Conservation (phyloP, 2,329 filamentous ascomycete species). For the Ascocoryne sarcoides region DNA sequence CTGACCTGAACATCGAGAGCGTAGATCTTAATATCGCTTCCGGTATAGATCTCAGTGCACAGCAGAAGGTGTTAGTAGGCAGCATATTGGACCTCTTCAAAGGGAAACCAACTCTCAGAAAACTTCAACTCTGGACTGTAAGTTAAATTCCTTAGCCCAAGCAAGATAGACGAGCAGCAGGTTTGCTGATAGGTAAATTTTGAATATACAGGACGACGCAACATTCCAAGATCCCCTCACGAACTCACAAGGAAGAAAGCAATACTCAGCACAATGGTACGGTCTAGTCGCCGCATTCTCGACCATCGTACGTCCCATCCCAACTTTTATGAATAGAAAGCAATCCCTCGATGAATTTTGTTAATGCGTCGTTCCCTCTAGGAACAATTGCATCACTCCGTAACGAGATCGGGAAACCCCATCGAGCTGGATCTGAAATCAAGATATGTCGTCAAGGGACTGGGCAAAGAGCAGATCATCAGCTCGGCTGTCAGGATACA, state of each 20-base stretch:
- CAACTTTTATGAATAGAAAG: no score
- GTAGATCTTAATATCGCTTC: constrained; percentile 43
- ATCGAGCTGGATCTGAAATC: constrained; percentile 48
- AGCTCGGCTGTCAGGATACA: constrained; percentile 40
- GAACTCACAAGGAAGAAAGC: constrained; percentile 44
- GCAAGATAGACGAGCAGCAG: no score
- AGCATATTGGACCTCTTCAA: constrained; percentile 55
- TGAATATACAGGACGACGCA: no score
- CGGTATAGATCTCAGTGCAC: constrained; percentile 39
- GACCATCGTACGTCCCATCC: no score
- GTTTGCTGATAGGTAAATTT: no score
- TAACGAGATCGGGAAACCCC: constrained; percentile 48
- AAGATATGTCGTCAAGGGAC: constrained; percentile 43
- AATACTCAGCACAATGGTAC: constrained; percentile 44
- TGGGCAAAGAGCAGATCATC: constrained; percentile 42
- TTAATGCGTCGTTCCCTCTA: no score
- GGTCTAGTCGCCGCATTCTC: constrained; percentile 49
- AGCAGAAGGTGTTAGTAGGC: constrained; percentile 47
- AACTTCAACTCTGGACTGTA: constrained; percentile 51
- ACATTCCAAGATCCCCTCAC: constrained; percentile 52
- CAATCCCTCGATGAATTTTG: no score
- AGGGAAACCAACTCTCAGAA: constrained; percentile 47
- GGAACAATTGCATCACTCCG: constrained; percentile 43
- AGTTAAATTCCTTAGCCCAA: no score
- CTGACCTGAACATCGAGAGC: constrained; percentile 37